Base-by-base conservation (phyloP, 495 filamentous ascomycete genomes). In the Hamigera avellanea region DNA sequence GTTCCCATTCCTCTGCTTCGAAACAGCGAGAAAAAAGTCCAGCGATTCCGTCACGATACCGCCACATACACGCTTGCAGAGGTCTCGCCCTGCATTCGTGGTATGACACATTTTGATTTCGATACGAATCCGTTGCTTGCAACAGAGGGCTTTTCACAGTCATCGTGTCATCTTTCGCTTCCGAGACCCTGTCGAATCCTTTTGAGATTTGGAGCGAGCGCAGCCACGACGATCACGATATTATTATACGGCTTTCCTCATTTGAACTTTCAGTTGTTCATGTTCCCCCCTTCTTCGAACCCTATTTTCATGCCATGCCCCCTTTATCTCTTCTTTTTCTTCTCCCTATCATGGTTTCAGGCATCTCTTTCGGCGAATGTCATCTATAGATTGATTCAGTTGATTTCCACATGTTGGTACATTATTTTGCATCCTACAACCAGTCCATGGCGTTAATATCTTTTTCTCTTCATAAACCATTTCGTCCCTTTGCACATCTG, bases 191-290 rank as follows among this genome's bases (percentile, higher is more conserved):
- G 15, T 31, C 37, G 15, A 39, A 40, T 41, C 36, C 38, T 37
- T 44, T 33, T 29, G 45, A 27, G 34, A 40, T 39, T 36, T 40
- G 42, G 35, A 43, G 43, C 36, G 40, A 57, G 13, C 14, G 56
- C 54, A 57, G 61, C 57, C 52, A 64, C 56, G 59, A 66, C 56
- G 60, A 63, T 66, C 44, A 69, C 53, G 64, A 66, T 41, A 48
- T 52, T 52, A 57, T 57, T 53, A 56, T 56, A 30, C 3, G 28
- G 4, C n/a, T 30, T 30, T 30, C 14, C 12, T 30, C 28, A 6
- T 30, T 30, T 6, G 10, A 26, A 26, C 25, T 48, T 41, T 39
- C 17, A 26, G 10, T 35, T 39, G 37, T 42, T 40, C 33, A 39
- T 39, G 16, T 14, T 35, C 41, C n/a, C n/a, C n/a, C n/a, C 33